Percentiles rank a stretch among this genome's conserved stretches.
These are phyloP conservation scores for Endocalyx cinctus DNA, from an alignment of 2,329 filamentous ascomycete species.

Conservation along the genomic window DNA sequence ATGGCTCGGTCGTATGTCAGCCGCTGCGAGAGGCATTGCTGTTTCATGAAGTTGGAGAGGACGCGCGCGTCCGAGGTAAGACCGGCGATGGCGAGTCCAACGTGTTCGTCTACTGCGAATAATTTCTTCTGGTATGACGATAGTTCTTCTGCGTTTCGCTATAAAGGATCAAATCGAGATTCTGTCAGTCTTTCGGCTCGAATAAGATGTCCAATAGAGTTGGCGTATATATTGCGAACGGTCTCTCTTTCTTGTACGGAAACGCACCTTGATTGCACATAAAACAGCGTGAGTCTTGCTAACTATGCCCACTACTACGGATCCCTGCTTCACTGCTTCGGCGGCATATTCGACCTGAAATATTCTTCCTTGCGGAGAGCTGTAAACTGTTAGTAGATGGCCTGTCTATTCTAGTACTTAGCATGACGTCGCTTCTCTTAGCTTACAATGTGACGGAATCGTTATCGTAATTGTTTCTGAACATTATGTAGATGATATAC, in stretches of 20 bases:
- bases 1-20: slow-evolving; percentile 95
- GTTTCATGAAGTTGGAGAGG: slow-evolving; percentile 99
- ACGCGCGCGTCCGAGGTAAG: slow-evolving; percentile 97
- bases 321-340: slow-evolving; percentile 98
- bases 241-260: background rate
- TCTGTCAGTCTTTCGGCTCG: no score
- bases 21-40: slow-evolving; percentile 92
- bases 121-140: slow-evolving; percentile 99
- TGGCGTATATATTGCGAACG: background rate
- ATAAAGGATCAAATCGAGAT: slow-evolving; percentile 9
- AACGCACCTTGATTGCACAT: slow-evolving; percentile 86
- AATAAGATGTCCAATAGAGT: slow-evolving; percentile 2
- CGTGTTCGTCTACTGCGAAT: slow-evolving; percentile 92
- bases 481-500: no score
- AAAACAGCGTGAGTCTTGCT: slow-evolving; percentile 98
- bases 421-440: no score
- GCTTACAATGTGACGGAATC: slow-evolving; percentile 98
- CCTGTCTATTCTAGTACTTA: slow-evolving; percentile 8
- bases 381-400: slow-evolving; percentile 34
- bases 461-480: slow-evolving; percentile 99
- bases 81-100: slow-evolving; percentile 91
- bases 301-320: slow-evolving; percentile 91
- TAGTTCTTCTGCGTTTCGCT: slow-evolving; percentile 98
- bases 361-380: slow-evolving; percentile 97
- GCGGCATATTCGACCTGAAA: slow-evolving; percentile 99